Base-by-base conservation (phyloP, 2,329 filamentous ascomycete species). In the Xylaria sp. region DNA sequence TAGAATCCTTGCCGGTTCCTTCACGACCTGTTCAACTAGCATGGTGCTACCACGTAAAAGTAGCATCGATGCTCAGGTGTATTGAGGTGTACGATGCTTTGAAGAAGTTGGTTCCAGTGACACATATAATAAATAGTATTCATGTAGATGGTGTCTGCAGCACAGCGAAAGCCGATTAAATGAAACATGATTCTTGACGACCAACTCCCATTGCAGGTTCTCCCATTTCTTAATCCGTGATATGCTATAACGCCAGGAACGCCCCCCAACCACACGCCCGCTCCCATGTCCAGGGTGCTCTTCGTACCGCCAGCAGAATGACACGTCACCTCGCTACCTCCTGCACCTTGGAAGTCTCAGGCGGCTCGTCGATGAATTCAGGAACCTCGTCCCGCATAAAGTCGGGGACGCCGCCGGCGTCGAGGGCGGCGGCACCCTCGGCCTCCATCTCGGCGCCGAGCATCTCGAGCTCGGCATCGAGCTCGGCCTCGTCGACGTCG, bases 401-500 rank as follows among this genome's bases (percentile, higher is more conserved):
- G 52, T 89, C 89, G 0, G 95, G 95, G 68, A 96, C 82, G 48
- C 85, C 87, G 10, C 71, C 71, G 25, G 80, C 80, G 51, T 77
- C 78, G 38, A 77, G 83, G 5, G 77, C 83, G 8, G 77, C 80
- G 58, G 87, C 83, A 52, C 85, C 85, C 74, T 96, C 93, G 70
- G 96, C 83, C 79, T 97, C 91, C n/a, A 92, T 90, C 79, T 99
- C 95, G 71, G 97, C 90, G 1, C 94, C 94, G 35, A 99, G 78
- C 6, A 95, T 93, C 81, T 99, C 95, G 53, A 99, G 79, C 82
- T 99, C 95, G 3, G 95, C 95, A 80, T 99, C 95, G 63, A 99
- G 79, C 80, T 99, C 95, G 1, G 90, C 88, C 85, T 99, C 95
- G 75, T 98, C 94, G 21, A 99, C 93, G 76, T 98, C 95, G 72